Base-by-base conservation (phyloP, 2,329 filamentous ascomycete genomes). In the Aspergillus brunneoviolaceus region DNA sequence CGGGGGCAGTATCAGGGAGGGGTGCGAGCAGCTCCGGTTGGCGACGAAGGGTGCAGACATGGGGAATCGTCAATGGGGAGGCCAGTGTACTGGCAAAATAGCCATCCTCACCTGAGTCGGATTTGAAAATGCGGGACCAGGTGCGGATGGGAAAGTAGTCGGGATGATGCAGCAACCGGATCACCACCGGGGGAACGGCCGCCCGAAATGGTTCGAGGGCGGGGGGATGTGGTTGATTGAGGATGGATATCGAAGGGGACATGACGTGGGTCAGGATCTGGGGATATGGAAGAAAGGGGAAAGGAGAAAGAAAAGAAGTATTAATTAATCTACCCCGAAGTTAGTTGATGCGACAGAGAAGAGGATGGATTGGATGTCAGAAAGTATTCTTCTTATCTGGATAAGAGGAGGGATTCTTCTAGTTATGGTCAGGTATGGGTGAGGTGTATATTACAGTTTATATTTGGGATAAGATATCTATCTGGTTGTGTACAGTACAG, bases 41-140 rank as follows among this genome's bases (percentile, higher is more conserved):
- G 19, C 72, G 70, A 60, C 74, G 74, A 2, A 80, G 69, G 2
- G 76, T 79, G 21, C 78, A 65, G 31, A 74, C 65, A 55, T 77
- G 73, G 2, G 78, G 78, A 55, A 80, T 78, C 25, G 78, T 79
- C 14, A 65, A 62, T 0, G 70, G 51, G 7, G 77, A 77, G 39
- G 66, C 73, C 35, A 80, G 65, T 1, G 77, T 80, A 31, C 67
- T 64, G 9, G 74, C 69, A 58, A 80, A 76, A 69, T 74, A 80
- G 55, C 73, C 73, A 58, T 81, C 77, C 70, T 80, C 79, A 50
- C 77, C 77, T 10, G 72, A 72, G 35, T 68, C 61, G 9, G 72
- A 69, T 61, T 80, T 80, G 63, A 70, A 64, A 11, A 68, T 68
- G 11, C 79, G 75, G 2, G 77, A 77, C 61, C 73, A 75, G 50